Conservation (phyloP, 225 moss, liverwort and hornwort species). For the Polytrichum commune region DNA sequence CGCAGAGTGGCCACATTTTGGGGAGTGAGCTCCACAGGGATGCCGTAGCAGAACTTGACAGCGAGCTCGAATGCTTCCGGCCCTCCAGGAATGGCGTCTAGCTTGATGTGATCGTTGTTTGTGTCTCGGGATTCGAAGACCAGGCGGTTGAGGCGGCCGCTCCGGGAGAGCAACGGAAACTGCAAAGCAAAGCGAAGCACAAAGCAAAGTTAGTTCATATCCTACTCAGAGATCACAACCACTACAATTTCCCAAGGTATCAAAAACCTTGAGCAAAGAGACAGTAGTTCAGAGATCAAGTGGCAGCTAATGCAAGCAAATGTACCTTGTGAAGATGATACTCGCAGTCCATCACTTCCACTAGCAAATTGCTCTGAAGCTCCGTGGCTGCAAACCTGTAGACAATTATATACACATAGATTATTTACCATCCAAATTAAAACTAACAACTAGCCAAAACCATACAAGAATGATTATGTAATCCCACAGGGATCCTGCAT, state of each 20-base stretch:
- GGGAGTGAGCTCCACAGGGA: constrained; percentile 52
- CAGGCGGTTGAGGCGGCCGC: constrained; percentile 47
- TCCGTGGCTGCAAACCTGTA: constrained; percentile 63
- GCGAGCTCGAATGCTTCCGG: constrained; percentile 58
- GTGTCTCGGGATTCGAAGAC: constrained; percentile 57
- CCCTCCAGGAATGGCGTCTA: constrained; percentile 58
- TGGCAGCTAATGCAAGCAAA: not conserved
- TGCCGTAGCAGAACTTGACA: constrained; percentile 64
- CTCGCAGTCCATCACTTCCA: constrained; percentile 71
- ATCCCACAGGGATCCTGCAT: too few relatives aligned
- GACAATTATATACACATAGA: not conserved
- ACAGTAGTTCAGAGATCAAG: not conserved
- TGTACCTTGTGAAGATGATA: constrained; percentile 81
- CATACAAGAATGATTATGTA: too few relatives aligned
- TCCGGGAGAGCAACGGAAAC: constrained; percentile 30
- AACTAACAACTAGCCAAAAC: too few relatives aligned
- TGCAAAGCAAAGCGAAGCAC: not conserved
- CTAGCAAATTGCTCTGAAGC: constrained; percentile 61
- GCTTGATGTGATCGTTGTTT: constrained; percentile 47
- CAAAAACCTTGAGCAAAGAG: too few relatives aligned
- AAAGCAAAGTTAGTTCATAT: not conserved
- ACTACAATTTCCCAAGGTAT: too few relatives aligned
- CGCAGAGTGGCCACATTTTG: constrained; percentile 45
- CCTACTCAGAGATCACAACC: too few relatives aligned
- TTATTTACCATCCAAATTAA: too few relatives aligned